Evolutionary conservation across 805 yeast species (phyloP), one percentile per base, ranked within the genome.

Genomic region (Yarrowia sp.): DNA sequence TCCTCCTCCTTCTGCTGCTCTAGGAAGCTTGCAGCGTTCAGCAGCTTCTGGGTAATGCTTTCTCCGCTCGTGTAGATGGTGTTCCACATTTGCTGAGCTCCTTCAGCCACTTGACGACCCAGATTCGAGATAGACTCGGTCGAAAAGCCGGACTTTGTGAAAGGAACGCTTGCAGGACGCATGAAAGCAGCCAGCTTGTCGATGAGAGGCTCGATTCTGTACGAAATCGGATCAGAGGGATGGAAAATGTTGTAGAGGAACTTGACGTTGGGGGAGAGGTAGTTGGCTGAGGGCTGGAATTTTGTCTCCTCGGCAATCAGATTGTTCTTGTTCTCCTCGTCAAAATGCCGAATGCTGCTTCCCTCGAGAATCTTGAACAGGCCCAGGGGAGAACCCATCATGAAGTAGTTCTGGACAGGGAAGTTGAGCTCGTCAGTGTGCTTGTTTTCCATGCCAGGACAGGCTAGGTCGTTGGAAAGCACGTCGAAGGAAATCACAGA

Each of bases 381-480:
- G 1, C 97, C 97, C 33, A 88, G 81, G 0, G 98, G 99, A 1
- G 97, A 90, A 0, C 98, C 99, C 31, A 90, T 78, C 12, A 88
- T 84, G 71, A 90, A 92, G 65, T 84, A 81, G 65, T 87, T 86
- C 16, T 85, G 86, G 6, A 90, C 92, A 0, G 83, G 80, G 70
- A 93, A 93, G 31, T 82, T 81, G 21, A 93, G 77, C 63, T 66
- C 1, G 63, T 51, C 3, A 74, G 73, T 4, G 55, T 59, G 9
- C 71, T 67, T 62, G 74, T 74, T 1, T 77, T 78, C 66, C 83
- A 87, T 16, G 74, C 70, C 27, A n/a, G 39, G 38, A 14, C 29
- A 14, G 5, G 36, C 27, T 3, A 32, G 29, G 9, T 47, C 38
- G 25, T 59, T 47, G 9, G 85, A 74, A 14, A 91, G 71, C 13